phyloP scores from a whole-genome alignment of 139 green algal species.

The Picochlorum sp. region DNA sequence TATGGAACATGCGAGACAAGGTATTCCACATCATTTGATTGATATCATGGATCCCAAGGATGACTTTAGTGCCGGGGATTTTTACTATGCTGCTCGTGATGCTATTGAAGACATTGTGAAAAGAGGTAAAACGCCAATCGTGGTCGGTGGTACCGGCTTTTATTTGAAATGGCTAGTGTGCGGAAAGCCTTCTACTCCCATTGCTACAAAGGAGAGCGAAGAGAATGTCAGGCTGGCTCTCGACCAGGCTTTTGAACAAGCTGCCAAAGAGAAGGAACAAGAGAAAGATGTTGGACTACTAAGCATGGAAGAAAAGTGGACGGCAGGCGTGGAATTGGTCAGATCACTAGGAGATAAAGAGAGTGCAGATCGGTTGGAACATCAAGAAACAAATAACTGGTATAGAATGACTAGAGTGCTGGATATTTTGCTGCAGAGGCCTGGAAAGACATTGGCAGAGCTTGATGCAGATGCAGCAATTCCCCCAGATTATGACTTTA shows the following conservation, averaged over 20 bases:
- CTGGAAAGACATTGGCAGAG: slow-evolving; percentile 22
- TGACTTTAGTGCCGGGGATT: slow-evolving; percentile 85
- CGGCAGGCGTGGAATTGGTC: slow-evolving; percentile 34
- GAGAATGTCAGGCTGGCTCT: slow-evolving; percentile 19
- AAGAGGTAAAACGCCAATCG: slow-evolving; percentile 53
- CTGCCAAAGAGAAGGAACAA: background rate
- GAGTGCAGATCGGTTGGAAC: slow-evolving; percentile 33
- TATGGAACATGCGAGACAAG: slow-evolving; percentile 37
- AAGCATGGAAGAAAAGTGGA: slow-evolving; percentile 49
- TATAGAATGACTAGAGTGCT: slow-evolving; percentile 76
- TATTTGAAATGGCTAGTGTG: slow-evolving; percentile 86
- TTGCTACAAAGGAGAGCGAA: slow-evolving; percentile 28
- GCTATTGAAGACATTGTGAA: slow-evolving; percentile 60
- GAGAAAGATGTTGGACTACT: background rate
- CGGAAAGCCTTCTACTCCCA: slow-evolving; percentile 54
- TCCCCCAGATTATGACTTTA: slow-evolving; percentile 44
- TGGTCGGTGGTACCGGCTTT: slow-evolving; percentile 87
- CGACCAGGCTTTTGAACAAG: slow-evolving; percentile 16
- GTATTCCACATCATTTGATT: slow-evolving; percentile 87
- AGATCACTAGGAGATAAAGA: slow-evolving; percentile 43
- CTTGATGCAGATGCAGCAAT: slow-evolving; percentile 9
- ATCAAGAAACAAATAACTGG: slow-evolving; percentile 74
- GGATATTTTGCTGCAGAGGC: slow-evolving; percentile 54
- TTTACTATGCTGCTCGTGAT: slow-evolving; percentile 47
- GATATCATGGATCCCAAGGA: slow-evolving; percentile 57